Evolutionary conservation across 176 grass and related monocot species (phyloP), one percentile per base, ranked within the genome.

Genomic region (Phoenix dactylifera): DNA sequence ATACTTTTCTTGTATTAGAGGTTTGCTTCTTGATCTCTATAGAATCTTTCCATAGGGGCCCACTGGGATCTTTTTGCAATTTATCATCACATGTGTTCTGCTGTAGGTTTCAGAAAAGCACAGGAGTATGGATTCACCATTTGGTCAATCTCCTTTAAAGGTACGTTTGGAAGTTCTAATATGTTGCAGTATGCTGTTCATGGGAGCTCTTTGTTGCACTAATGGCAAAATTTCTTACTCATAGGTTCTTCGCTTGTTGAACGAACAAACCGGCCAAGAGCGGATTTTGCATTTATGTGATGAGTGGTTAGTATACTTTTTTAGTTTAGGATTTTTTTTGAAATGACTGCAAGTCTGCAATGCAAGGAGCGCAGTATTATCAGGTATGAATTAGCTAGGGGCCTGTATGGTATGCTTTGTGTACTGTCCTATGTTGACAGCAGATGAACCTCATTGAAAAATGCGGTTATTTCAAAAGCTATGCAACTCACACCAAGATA

Each of bases 1-100:
- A 88, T 56, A 87, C 75, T 54, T 90, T 85, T 78, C 87, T 96
- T 55, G 92, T 97, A 6, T 77, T 97, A 22, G 92, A 97, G 87
- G 92, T 97, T 58, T 69, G 54, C 62, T 53, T 75, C 39, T 61
- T 64, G 18, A 44, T 44, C 35, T 44, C 35, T 9, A 3, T 44
- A 14, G 35, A 44, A 44, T 44, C 9, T 6, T 14, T 44, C 7
- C 35, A 14, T 14, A 12, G 12, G 10, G 35, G 35, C 35, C 35
- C 7, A 14, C 6, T 12, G 35, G 35, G 35, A 44, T 44, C 35
- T 44, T 3, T 12, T 44, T 14, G 35, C 0, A 44, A 44, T 12
- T 44, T 44, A 44, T 44, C 9, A 14, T 44, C 12, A 9, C 35
- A 44, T 44, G 9, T 23, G 7, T 68, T 76, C 59, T 26, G 44